Evolutionary conservation across 1,284 basidiomycete genomes (phyloP).

Genomic region (Papiliotrema flavescens): DNA sequence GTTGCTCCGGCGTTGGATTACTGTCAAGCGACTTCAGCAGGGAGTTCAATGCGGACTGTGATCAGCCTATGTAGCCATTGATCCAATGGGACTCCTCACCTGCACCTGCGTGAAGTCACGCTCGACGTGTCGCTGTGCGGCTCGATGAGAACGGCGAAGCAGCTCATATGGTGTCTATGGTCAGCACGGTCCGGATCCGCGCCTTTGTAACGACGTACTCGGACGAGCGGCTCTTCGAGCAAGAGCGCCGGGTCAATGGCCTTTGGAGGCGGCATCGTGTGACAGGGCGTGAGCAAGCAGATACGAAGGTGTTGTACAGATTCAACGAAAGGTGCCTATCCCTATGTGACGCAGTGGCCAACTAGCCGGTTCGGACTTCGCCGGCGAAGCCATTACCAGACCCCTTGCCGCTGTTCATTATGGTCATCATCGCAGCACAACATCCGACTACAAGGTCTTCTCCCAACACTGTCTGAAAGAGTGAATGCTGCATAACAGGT

Average conservation of each 20-base stretch:
- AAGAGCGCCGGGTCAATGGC: slow-evolving; percentile 23
- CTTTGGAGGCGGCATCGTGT: not conserved
- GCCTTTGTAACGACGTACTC: slow-evolving; percentile 21
- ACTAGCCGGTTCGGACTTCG: not conserved
- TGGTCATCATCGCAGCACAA: too few relatives aligned
- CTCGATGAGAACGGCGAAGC: slow-evolving; percentile 43
- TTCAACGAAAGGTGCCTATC: too few relatives aligned
- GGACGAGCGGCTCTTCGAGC: slow-evolving; percentile 43
- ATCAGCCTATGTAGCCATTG: not conserved
- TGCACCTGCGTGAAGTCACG: slow-evolving; percentile 46
- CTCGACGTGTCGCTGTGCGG: slow-evolving; percentile 49
- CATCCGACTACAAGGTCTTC: too few relatives aligned
- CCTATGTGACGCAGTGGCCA: too few relatives aligned
- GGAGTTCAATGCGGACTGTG: slow-evolving; percentile 7
- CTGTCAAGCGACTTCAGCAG: slow-evolving; percentile 7
- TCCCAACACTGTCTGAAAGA: too few relatives aligned
- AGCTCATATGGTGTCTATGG: slow-evolving; percentile 49
- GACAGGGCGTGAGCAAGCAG: not conserved
- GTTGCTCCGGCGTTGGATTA: slow-evolving; percentile 7
- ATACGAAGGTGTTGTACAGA: too few relatives aligned
- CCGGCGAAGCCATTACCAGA: not conserved
- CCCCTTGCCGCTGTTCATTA: too few relatives aligned
- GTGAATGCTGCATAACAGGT: too few relatives aligned
- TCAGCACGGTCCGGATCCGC: not conserved
- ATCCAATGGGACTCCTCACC: slow-evolving; percentile 12